Base-by-base conservation (phyloP, 768 basidiomycete species). In the Calvatia gigantea region DNA sequence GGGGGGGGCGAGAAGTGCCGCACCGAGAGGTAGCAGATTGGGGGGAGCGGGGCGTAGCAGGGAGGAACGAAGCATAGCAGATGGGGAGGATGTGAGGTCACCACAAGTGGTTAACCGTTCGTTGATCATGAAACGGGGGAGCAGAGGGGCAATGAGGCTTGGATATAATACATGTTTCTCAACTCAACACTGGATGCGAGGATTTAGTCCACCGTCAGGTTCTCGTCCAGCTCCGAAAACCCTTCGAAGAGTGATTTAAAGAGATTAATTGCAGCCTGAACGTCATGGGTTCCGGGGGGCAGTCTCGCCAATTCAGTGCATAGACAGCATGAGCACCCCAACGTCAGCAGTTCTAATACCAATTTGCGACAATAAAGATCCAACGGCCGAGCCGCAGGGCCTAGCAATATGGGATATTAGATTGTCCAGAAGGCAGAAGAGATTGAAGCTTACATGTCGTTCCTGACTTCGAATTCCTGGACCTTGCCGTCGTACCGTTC, bases 231-330 rank as follows among this genome's bases (percentile, higher is more conserved):
- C 44, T 73, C 74, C 2, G 82, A 73, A 59, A 95, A 96, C 33
- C 80, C 83, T 68, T 94, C 88, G 58, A 97, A 95, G 66, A 94
- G 82, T 4, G 89, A 79, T 45, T 76, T 70, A 75, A 97, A 97
- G 43, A 97, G 76, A 66, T 93, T 84, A 63, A 95, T 91, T 6
- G 83, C 78, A 59, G 80, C 70, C 61, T 92, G 86, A 28, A 89
- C 79, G 64, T 93, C 91, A 57, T 84, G 77, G 1, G 88, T 78
- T 1, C 90, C 91, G 12, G n/a, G n/a, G n/a, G n/a, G 83, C 89
- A 21, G 92, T 97, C 73, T 97, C 94, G 52, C 96, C 81, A 62
- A 95, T 90, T 33, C 91, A 94, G 72, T 99, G 97, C 94, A 96
- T 94, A 4, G 89, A 89, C 19, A 97, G 72, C 83, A 94, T 92